Base-by-base conservation (phyloP, 164 flowering plant species). In the Dillenia turbinata region DNA sequence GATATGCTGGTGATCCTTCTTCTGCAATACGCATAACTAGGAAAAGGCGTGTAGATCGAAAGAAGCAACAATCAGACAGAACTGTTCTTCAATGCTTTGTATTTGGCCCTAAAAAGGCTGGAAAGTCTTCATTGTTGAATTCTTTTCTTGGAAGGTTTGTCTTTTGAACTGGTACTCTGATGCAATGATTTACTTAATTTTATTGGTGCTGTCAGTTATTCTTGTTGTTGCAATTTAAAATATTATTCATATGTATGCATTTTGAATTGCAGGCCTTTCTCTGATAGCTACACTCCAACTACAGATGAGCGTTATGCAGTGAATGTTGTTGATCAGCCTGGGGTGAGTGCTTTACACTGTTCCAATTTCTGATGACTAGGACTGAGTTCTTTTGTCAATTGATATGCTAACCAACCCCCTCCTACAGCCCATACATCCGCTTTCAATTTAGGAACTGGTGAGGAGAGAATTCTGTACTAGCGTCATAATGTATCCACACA, bases 71-170 rank as follows among this genome's bases (percentile, higher is more conserved):
- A 49, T 69, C 89, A 8, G 97, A 88, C 17, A 80, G 97, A 80
- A 88, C 85, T 72, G 96, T 92, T 65, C 83, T 76, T 77, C 97
- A 92, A 66, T 95, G 99, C 73, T 91, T 86, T 76, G 96, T 95
- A 62, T 89, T 91, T 82, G 99, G 99, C 55, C 97, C 97, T 26
- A 79, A 70, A 71, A 79, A 75, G 66, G 80, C 96, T 66, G 99
- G 99, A 48, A 95, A 95, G 49, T 86, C 97, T 61, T 80, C 88
- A 43, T 66, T 95, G 56, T 64, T 95, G 69, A 83, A 84, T 77
- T 79, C 96, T 53, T 85, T 89, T 64, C 64, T 89, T 60, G 96
- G 90, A 83, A 95, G 97, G 99, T 91, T 4, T 46, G 49, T 50
- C n/a, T 46, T 60, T 49, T 60, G 54, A 63, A n/a, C 14, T 26